phyloP scores from a whole-genome alignment of 1,284 basidiomycete species.

The Neolentinus lepideus region DNA sequence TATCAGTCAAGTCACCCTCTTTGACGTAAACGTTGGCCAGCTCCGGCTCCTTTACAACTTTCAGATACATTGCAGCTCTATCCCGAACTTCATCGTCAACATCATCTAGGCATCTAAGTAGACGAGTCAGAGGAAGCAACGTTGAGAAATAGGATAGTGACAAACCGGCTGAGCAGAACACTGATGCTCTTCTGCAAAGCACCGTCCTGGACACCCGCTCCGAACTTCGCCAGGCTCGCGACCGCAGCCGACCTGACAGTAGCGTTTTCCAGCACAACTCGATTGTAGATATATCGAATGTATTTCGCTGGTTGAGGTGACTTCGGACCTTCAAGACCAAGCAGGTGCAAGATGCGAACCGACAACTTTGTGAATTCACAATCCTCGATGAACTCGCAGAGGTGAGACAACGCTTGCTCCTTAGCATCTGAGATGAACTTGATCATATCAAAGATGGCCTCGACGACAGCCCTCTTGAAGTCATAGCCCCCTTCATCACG shows the following conservation, averaged over 20 bases:
- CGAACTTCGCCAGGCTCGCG: slow-evolving; percentile 93
- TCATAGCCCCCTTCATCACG: slow-evolving; percentile 99
- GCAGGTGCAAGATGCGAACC: slow-evolving; percentile 91
- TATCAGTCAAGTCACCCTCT: slow-evolving; percentile 51
- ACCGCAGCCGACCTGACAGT: slow-evolving; percentile 98
- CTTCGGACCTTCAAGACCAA: slow-evolving; percentile 95
- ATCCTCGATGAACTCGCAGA: slow-evolving; percentile 99
- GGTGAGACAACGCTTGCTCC: slow-evolving; percentile 92
- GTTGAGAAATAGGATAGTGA: slow-evolving; percentile 6
- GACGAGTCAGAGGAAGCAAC: slow-evolving; percentile 7
- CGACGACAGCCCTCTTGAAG: slow-evolving; percentile 98
- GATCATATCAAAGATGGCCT: slow-evolving; percentile 99
- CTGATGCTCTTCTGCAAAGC: slow-evolving; percentile 81
- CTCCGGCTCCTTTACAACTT: slow-evolving; percentile 73
- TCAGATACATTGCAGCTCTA: slow-evolving; percentile 92
- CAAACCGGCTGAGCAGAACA: slow-evolving; percentile 77
- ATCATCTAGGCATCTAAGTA: slow-evolving; percentile 86
- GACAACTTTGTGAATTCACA: slow-evolving; percentile 99
- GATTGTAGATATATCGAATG: slow-evolving; percentile 99
- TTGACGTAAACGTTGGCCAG: slow-evolving; percentile 86
- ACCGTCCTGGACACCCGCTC: slow-evolving; percentile 78
- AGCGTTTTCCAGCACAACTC: slow-evolving; percentile 97
- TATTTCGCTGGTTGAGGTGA: slow-evolving; percentile 95
- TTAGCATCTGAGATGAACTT: slow-evolving; percentile 95
- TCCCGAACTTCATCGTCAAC: slow-evolving; percentile 99